These are phyloP conservation scores for Tirmania nivea DNA, from an alignment of 495 filamentous ascomycete species.

Conservation along the genomic window DNA sequence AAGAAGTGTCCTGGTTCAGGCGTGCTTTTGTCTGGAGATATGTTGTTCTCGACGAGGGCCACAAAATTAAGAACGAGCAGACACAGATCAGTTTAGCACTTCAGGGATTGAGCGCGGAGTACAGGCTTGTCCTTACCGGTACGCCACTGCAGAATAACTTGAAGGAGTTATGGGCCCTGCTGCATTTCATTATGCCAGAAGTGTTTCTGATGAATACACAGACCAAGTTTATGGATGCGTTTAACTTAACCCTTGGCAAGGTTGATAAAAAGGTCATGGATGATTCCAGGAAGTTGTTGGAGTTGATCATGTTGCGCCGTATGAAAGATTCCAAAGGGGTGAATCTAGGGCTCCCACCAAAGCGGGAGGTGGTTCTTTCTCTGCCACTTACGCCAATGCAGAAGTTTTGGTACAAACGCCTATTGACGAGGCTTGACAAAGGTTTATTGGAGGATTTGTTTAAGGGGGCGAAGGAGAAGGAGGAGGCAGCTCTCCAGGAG, in stretches of 20 bases:
- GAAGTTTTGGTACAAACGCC: conserved; percentile 36
- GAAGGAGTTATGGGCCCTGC: conserved; percentile 37
- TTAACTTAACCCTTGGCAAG: conserved; percentile 34
- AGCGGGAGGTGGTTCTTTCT: conserved; percentile 37
- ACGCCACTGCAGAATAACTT: conserved; percentile 48
- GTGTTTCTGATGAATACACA: conserved; percentile 34
- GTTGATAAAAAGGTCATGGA: conserved; percentile 34
- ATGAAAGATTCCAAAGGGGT: conserved; percentile 40
- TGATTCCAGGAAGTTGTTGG: conserved; percentile 30
- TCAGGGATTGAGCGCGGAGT: conserved; percentile 31
- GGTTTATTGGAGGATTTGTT: conserved; percentile 34
- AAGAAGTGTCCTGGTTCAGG: conserved; percentile 38
- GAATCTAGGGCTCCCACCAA: conserved; percentile 35
- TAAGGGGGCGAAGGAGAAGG: conserved; percentile 26
- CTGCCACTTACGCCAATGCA: conserved; percentile 42
- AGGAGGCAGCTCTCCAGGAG: conserved; percentile 21
- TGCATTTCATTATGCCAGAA: conserved; percentile 42
- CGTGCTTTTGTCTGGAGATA: conserved; percentile 37
- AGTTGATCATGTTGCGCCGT: conserved; percentile 40
- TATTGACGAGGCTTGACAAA: conserved; percentile 35
- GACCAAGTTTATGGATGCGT: conserved; percentile 33
- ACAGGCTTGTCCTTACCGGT: conserved; percentile 38
- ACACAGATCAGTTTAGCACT: conserved; percentile 30
- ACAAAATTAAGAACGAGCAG: conserved; percentile 37
- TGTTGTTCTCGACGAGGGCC: conserved; percentile 37